Base-by-base conservation (phyloP, 208 protist species). In the Leishmania guyanensis region DNA sequence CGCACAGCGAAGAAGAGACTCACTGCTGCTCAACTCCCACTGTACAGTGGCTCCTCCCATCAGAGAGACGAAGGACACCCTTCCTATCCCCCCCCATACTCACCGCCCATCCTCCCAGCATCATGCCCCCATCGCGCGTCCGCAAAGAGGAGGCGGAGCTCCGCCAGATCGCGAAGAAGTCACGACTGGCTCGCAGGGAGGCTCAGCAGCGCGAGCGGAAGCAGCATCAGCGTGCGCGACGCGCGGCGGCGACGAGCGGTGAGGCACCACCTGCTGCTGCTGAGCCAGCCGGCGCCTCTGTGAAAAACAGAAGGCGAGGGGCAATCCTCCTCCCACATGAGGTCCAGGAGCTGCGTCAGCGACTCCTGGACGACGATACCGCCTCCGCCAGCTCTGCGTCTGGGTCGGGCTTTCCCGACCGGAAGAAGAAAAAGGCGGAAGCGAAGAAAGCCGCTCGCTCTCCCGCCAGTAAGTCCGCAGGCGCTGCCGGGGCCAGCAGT, bases 111-210 rank as follows among this genome's bases (percentile, higher is more conserved):
- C 36, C 36, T 39, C 36, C 36, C 36, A 39, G 12, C 51, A 10
- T 5, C 12, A 95, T 95, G 92, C 78, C 85, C 0, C 82, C 87
- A 20, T 95, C 94, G 29, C 54, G 94, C 77, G 85, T 89, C n/a
- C 84, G 84, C 53, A 96, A 96, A 85, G 94, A 97, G 83, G 92
- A 96, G 91, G 90, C 91, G 54, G 92, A 94, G 85, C 82, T 96
- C 33, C 92, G 92, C 77, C 90, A 93, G 76, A 93, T 97, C 54
- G 90, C 88, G 33, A 93, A 90, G 82, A 72, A 90, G 72, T 83
- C 91, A 9, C 89, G 93, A 5, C 48, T 86, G 10, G 83, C 88
- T 0, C 87, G 84, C 22, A 93, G 94, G 81, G 91, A 95, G 81
- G 89, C 84, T 26, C 84, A 88, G 33, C 76, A 83, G 36, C 84